Evolutionary conservation across 2,329 filamentous ascomycete genomes (phyloP).

Genomic region (Ophiostoma sp.): DNA sequence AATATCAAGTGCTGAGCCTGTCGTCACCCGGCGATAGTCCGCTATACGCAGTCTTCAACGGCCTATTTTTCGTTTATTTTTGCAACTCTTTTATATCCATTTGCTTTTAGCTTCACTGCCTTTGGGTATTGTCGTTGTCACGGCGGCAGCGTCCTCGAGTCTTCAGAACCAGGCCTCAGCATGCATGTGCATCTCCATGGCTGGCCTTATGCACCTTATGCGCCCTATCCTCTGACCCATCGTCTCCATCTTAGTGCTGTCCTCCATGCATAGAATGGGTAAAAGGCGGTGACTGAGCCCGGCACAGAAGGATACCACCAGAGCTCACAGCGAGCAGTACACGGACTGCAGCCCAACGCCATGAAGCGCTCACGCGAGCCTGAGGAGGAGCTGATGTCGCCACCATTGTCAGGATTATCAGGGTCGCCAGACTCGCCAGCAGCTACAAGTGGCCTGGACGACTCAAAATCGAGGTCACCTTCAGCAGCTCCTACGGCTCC

Average conservation of each 20-base stretch:
- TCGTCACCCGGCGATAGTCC: neutral
- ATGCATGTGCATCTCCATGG: neutral
- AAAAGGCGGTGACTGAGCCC: slow-evolving; percentile 23
- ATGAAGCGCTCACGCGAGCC: slow-evolving; percentile 62
- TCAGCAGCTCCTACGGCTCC: neutral
- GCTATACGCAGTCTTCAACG: neutral
- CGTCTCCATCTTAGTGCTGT: neutral
- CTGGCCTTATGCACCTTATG: neutral
- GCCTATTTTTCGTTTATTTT: neutral
- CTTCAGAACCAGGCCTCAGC: neutral
- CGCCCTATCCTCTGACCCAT: neutral
- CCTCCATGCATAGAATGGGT: neutral
- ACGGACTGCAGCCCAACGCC: neutral
- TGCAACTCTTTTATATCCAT: neutral
- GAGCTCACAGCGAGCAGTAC: neutral
- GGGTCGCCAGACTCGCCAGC: neutral
- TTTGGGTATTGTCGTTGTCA: neutral
- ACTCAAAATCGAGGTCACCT: neutral
- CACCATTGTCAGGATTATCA: neutral
- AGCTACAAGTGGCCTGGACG: neutral
- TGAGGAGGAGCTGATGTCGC: slow-evolving; percentile 40
- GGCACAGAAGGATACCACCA: neutral
- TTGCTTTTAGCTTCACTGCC: neutral
- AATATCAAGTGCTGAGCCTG: neutral
- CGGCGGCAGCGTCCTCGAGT: neutral